Percentiles rank a stretch among this genome's conserved stretches.
These are phyloP conservation scores for Populus davidiana DNA, from an alignment of 345 rosid species.

Conservation along the genomic window DNA sequence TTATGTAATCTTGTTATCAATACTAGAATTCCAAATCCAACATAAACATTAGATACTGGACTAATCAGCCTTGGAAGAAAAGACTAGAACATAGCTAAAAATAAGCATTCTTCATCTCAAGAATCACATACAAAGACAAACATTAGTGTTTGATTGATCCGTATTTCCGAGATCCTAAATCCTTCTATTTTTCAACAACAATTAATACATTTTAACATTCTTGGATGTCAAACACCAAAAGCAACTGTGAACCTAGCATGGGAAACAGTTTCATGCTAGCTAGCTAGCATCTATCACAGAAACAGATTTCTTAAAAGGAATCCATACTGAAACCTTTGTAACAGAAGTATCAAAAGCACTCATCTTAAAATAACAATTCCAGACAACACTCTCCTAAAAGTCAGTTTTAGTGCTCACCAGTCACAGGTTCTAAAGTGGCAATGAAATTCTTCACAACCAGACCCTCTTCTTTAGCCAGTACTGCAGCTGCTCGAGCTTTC, in stretches of 20 bases:
- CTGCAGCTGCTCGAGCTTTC: constrained; percentile 96
- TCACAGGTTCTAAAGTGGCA: constrained; percentile 75
- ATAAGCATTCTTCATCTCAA: background rate
- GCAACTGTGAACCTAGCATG: background rate
- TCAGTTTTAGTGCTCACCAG: constrained; percentile 49
- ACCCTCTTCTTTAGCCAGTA: constrained; percentile 78
- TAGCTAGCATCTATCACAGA: background rate
- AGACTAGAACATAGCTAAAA: background rate
- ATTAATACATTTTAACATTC: background rate
- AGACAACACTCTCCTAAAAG: background rate
- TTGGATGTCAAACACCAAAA: background rate
- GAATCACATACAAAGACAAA: background rate
- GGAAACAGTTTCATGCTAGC: background rate
- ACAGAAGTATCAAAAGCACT: background rate
- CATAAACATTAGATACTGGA: too few species aligned
- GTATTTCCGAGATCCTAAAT: background rate
- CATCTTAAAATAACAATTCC: background rate
- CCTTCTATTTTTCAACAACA: background rate
- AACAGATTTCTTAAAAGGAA: background rate
- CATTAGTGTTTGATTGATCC: background rate
- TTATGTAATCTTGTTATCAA: background rate
- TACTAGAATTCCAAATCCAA: background rate
- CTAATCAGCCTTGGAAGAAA: background rate
- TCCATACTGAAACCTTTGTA: background rate
- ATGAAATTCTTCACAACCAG: constrained; percentile 68